phyloP scores from a whole-genome alignment of 2,329 filamentous ascomycete genomes.

The Thermochaetoides dissita region DNA sequence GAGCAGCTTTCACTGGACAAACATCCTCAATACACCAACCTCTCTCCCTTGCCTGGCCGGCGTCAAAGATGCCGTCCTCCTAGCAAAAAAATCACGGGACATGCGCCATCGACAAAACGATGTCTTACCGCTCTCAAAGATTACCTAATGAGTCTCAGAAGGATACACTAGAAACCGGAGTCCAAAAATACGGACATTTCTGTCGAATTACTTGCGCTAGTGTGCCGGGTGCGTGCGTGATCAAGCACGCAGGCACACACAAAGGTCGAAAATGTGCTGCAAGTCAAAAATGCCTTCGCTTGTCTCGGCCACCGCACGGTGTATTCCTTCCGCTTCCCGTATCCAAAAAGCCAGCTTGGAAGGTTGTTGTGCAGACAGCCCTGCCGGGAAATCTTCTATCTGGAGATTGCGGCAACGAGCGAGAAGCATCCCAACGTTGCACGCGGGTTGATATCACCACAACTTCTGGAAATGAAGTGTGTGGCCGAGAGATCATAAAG shows the following conservation, averaged over 20 bases:
- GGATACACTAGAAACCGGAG: neutral
- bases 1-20: neutral
- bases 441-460: neutral
- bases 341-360: neutral
- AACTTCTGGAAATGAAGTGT: neutral
- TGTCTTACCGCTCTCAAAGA: conserved; percentile 4
- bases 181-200: neutral
- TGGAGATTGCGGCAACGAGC: too few relatives aligned
- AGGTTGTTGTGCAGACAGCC: neutral
- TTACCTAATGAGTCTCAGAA: conserved; percentile 6
- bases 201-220: neutral
- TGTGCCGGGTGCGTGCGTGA: neutral
- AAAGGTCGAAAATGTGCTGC: too few relatives aligned
- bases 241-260: neutral
- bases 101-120: conserved; percentile 2
- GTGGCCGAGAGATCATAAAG: too few relatives aligned
- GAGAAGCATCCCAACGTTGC: neutral
- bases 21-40: neutral
- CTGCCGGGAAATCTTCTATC: conserved; percentile 4
- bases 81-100: neutral
- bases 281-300: neutral
- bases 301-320: conserved; percentile 6
- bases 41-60: conserved; percentile 1
- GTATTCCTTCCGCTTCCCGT: neutral
- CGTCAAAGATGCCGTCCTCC: neutral